These are phyloP conservation scores for Penicillium polonicum DNA, from an alignment of 2,329 filamentous ascomycete species.

Conservation along the genomic window DNA sequence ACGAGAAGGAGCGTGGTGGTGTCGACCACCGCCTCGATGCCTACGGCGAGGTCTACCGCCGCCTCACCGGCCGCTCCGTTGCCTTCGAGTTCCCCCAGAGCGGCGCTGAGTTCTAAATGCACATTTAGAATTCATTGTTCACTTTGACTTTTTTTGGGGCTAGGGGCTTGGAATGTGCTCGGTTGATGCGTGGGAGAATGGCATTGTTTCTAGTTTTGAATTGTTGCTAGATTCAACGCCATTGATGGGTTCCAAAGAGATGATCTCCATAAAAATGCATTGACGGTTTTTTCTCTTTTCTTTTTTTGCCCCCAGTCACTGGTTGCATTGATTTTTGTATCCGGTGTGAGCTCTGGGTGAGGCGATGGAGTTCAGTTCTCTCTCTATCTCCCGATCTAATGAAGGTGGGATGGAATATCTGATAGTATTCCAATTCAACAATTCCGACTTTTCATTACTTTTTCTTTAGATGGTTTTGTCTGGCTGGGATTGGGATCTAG, in stretches of 20 bases:
- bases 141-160: constrained; percentile 24
- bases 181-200: constrained; percentile 27
- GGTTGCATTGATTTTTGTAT: constrained; percentile 22
- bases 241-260: constrained; percentile 27
- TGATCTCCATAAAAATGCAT: constrained; percentile 29
- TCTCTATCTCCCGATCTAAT: constrained; percentile 23
- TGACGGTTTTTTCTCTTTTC: constrained; percentile 29
- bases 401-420: constrained; percentile 30
- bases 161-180: constrained; percentile 23
- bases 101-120: constrained; percentile 74
- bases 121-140: constrained; percentile 15
- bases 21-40: constrained; percentile 99
- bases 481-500: neutral
- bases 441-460: constrained; percentile 21
- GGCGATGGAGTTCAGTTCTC: constrained; percentile 24
- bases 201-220: constrained; percentile 29
- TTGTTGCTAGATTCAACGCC: constrained; percentile 29
- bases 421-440: constrained; percentile 30
- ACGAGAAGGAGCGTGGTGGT: constrained; percentile 99
- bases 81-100: constrained; percentile 98
- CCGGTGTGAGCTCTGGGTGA: constrained; percentile 19
- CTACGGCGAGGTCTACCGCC: constrained; percentile 99
- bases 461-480: constrained; percentile 7
- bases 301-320: constrained; percentile 25
- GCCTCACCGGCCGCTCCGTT: constrained; percentile 92